Evolutionary conservation across 2,329 filamentous ascomycete species (phyloP).

Genomic region (Dactylellina leptospora): DNA sequence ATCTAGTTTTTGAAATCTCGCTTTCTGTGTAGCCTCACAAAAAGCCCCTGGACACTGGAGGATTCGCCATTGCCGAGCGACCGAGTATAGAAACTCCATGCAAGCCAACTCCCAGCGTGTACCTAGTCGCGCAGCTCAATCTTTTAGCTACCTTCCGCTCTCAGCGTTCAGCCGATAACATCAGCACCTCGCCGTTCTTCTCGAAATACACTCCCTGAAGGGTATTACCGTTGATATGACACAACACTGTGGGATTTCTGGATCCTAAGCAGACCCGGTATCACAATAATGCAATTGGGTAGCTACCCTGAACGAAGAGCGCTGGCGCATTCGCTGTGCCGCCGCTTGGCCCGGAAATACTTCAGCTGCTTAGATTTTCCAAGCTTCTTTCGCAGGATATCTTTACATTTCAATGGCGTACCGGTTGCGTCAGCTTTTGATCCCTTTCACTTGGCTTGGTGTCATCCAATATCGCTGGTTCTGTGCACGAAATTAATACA

Average conservation of each 20-base stretch:
- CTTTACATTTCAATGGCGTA: conserved; percentile 37
- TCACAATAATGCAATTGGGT: conserved; percentile 34
- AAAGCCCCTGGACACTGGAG: conserved; percentile 31
- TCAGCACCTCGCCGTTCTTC: conserved; percentile 39
- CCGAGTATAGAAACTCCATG: conserved; percentile 49
- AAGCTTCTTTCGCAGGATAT: conserved; percentile 15
- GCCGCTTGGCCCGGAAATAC: conserved; percentile 15
- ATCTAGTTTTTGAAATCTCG: conserved; percentile 19
- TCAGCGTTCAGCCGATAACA: conserved; percentile 40
- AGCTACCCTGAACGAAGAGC: conserved; percentile 3
- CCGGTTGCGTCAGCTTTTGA: conserved; percentile 45
- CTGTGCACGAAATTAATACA: conserved; percentile 44
- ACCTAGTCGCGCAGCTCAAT: conserved; percentile 20
- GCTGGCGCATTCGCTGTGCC: conserved; percentile 14
- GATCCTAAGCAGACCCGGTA: too few relatives aligned
- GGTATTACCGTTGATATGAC: too few relatives aligned
- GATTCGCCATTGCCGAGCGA: conserved; percentile 42
- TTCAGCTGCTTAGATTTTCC: conserved; percentile 31
- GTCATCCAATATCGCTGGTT: conserved; percentile 27
- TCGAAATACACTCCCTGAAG: too few relatives aligned
- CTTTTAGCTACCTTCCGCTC: conserved; percentile 45
- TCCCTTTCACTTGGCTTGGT: conserved; percentile 18
- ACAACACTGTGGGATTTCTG: too few relatives aligned
- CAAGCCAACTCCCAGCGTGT: conserved; percentile 32
- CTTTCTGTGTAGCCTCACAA: conserved; percentile 42